Evolutionary conservation across 306 rosid genomes (phyloP), one percentile per base, ranked within the genome.

Genomic region (Alnus rubra): DNA sequence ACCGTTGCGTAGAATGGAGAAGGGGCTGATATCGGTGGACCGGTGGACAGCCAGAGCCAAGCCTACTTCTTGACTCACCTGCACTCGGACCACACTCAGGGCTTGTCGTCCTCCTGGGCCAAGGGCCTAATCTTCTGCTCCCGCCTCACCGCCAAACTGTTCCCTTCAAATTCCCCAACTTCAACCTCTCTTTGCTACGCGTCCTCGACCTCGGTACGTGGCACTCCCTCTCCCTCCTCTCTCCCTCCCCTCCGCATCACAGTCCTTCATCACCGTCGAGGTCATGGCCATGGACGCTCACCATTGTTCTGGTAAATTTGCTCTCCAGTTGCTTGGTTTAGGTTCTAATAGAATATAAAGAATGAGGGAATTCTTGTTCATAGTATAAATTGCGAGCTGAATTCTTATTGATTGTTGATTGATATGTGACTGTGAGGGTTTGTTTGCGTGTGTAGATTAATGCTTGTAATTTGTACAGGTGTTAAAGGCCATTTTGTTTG

Each of bases 11-110:
- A 59, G n/a, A 53, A 4, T 33, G 35, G 94, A 86, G 68, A 77
- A 59, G 5, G 88, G 89, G 1, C 74, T 88, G 79, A 78, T 92
- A 33, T 89, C 92, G 11, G 92, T 92, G 30, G 97, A 92, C 42
- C 81, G 90, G 62, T 92, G 97, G 97, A 74, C 75, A 23, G 23
- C 11, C 85, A 88, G 28, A 89, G 97, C 86, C 88, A 82, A 8
- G 86, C 63, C 1, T 92, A 92, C 79, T 92, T 92, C 85, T 87
- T 92, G 37, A 89, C 97, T 6, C 97, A 91, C 86, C 92, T 91
- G 13, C 92, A 91, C 82, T 83, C 97, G n/a, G 94, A 92, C 50
- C 97, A 92, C 84, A 87, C 94, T 80, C 2, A 75, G 0, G 97
- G 94, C 58, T 85, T 89, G 72, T 88, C 97, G 9, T 73, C 94